Base-by-base conservation (phyloP, 2,329 filamentous ascomycete species). In the Phialophora expanda region DNA sequence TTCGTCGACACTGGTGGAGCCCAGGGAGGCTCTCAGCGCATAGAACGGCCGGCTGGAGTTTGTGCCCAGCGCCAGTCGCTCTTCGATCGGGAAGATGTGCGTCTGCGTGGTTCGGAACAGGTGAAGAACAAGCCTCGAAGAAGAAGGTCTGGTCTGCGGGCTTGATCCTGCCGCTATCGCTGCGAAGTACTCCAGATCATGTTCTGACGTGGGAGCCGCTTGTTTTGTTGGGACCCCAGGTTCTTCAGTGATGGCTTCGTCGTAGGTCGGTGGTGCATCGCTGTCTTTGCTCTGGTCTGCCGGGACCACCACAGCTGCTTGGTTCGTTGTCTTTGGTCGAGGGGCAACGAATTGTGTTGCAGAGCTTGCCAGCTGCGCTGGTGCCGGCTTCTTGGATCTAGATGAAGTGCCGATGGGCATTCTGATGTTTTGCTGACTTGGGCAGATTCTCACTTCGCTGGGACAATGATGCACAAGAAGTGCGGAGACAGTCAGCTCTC, bases 41-140 rank as follows among this genome's bases (percentile, higher is more conserved):
- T 50, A 50, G 12, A 50, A 50, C 12, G 46, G 46, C n/a, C 24
- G 3, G 46, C 24, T 50, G 9, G 46, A 50, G 12, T 50, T 50
- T 17, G 46, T n/a, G 17, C 46, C 46, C n/a, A 50, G 24, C 9
- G 46, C 46, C 46, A 50, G 12, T 50, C 46, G n/a, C 46, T 50
- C 46, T 50, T 50, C 46, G 24, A 50, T 26, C 12, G 46, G 46
- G 46, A 50, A 50, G 20, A 50, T 9, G 24, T 50, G 46, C 24
- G 46, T 50, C n/a, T 50, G 46, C 20, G 46, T 50, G 1, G 46
- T 50, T 20, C 46, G n/a, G n/a, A 24, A 50, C 9, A 50, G 46
- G 46, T 50, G 46, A 50, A 50, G 46, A 20, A 50, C 46, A 50
- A 50, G 46, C 46, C 20, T 50, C 8, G 46, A 22, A 22, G 46